Evolutionary conservation across 2,329 filamentous ascomycete species (phyloP), one percentile per base, ranked within the genome.

Genomic region (Tolypocladium amazonense): DNA sequence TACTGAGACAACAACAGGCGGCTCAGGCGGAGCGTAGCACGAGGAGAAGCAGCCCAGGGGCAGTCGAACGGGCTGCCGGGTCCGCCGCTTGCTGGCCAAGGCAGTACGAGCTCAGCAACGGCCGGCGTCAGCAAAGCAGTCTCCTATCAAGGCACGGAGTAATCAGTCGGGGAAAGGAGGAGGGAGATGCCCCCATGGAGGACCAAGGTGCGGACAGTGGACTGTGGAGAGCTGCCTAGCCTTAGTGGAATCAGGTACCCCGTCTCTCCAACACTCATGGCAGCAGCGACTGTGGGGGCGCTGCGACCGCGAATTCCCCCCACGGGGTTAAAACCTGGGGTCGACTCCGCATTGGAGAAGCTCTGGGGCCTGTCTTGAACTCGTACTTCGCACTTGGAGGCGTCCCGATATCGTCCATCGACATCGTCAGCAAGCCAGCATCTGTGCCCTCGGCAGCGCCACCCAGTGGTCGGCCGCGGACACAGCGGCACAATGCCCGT

Each of bases 261-360:
- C 54, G 14, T 25, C 38, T 56, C 54, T 56, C 47, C 47, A 52
- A 52, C n/a, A 53, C 2, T 27, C 1, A 20, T 20, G 18, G 45
- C 25, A 50, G 45, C n/a, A 30, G 15, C 45, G 45, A 30, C 35
- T 62, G 60, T 62, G 60, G 62, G 60, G 27, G 25, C 33, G 33
- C 47, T 30, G 37, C 38, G 14, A 30, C 38, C 25, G 27, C 38
- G 27, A n/a, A 35, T 41, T 25, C 56, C 58, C 60, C 60, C 60
- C 60, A 57, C 54, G 61, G 58, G 62, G 59, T 56, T 18, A 61
- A 62, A 61, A 53, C 64, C 64, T 66, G 64, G 62, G 66, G 65
- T 65, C 67, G 65, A 69, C 73, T 74, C 73, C 73, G 73, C 73
- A 75, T 73, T 73, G 71, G 69, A 73, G 72, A 72, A 72, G 64